These are phyloP conservation scores for Phlebiopsis flavidoalba DNA, from an alignment of 768 basidiomycete genomes.

Conservation along the genomic window DNA sequence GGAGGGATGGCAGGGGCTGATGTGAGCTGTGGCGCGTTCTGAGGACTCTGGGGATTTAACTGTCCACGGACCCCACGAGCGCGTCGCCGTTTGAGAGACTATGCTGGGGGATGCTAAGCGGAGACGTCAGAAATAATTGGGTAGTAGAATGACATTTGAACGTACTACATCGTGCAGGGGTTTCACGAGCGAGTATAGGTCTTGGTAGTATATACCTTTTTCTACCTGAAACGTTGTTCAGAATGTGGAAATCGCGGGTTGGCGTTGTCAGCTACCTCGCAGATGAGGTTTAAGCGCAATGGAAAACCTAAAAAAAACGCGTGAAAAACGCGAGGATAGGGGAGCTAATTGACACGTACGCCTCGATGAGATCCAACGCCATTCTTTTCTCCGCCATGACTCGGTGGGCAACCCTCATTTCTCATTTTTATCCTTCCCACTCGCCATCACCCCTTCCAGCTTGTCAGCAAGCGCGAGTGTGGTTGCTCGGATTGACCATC, in stretches of 20 bases:
- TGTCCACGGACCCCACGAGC: neutral
- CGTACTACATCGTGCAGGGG: slow-evolving; percentile 54
- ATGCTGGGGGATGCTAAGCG: neutral
- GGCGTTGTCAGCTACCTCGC: slow-evolving; percentile 31
- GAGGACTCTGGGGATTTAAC: neutral
- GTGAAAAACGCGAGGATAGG: neutral
- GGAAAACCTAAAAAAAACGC: slow-evolving; percentile 35
- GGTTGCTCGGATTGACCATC: slow-evolving; percentile 24
- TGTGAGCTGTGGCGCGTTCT: neutral
- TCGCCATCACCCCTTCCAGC: slow-evolving; percentile 2
- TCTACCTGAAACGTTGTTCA: slow-evolving; percentile 35
- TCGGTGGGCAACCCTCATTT: slow-evolving; percentile 35
- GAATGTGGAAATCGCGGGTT: neutral
- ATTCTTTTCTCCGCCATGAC: slow-evolving; percentile 59
- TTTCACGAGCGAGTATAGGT: slow-evolving; percentile 51
- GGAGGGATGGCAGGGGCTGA: slow-evolving; percentile 35
- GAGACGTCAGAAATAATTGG: neutral
- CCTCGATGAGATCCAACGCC: slow-evolving; percentile 55
- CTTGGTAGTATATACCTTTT: slow-evolving; percentile 56
- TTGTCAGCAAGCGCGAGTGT: neutral
- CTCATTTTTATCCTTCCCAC: slow-evolving; percentile 28
- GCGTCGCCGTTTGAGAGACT: neutral
- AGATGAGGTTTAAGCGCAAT: slow-evolving; percentile 60
- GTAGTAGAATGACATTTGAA: neutral
- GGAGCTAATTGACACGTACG: slow-evolving; percentile 28